Evolutionary conservation across 148 eudicot genomes (phyloP).

Genomic region (Arctostaphylos glauca): DNA sequence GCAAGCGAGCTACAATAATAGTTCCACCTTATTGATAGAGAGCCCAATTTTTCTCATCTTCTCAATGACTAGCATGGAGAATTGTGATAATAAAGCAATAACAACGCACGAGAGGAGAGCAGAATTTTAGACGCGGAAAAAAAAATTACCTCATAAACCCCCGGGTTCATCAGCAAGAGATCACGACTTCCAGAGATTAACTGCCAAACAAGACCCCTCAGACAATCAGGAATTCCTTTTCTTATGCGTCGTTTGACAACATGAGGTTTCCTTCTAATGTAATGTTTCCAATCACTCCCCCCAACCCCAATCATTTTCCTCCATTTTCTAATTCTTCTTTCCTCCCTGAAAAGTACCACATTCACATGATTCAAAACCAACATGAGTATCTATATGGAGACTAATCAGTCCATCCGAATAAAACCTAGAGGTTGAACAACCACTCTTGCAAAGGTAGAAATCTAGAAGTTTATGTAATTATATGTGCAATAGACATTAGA

Average conservation of each 20-base stretch:
- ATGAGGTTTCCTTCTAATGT: constrained; percentile 80
- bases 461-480: background rate
- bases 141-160: constrained; percentile 81
- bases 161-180: constrained; percentile 95
- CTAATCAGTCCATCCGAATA: background rate
- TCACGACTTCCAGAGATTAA: constrained; percentile 95
- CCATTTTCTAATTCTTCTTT: constrained; percentile 89
- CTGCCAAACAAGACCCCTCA: constrained; percentile 99
- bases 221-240: constrained; percentile 97
- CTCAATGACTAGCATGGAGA: background rate
- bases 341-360: constrained; percentile 63
- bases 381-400: background rate
- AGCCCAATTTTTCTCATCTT: background rate
- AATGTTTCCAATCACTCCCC: constrained; percentile 97
- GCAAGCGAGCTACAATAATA: background rate
- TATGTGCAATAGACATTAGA: background rate
- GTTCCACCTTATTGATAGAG: background rate
- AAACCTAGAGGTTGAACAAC: background rate
- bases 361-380: constrained; percentile 10
- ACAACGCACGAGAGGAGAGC: background rate
- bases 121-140: background rate
- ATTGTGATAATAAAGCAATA: background rate
- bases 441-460: background rate
- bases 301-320: constrained; percentile 98
- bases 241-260: constrained; percentile 89